Evolutionary conservation across 1,284 basidiomycete genomes (phyloP).

Genomic region (Marasmius oreades): DNA sequence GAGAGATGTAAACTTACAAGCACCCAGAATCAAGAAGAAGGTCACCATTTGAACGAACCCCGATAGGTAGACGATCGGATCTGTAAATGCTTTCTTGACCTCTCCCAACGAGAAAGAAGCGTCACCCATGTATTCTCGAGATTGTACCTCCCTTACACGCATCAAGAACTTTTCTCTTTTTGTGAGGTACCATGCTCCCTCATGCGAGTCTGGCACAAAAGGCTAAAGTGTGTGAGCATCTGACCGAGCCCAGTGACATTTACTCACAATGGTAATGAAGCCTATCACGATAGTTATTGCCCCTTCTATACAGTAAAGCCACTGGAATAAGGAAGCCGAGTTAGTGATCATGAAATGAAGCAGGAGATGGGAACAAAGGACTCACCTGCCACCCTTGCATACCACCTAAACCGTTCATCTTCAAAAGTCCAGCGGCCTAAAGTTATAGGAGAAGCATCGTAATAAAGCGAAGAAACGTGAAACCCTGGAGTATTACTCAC

Average conservation of each 20-base stretch:
- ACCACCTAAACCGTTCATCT: background rate
- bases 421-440: slow-evolving; percentile 1
- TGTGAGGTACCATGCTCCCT: slow-evolving; percentile 1
- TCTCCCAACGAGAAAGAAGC: slow-evolving; percentile 2
- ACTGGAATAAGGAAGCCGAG: background rate
- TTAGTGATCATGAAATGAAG: background rate
- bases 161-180: background rate
- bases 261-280: background rate
- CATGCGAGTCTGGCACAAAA: background rate
- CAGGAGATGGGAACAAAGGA: too few relatives aligned
- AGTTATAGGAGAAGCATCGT: background rate
- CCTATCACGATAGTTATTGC: slow-evolving; percentile 1
- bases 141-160: background rate
- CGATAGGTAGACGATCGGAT: slow-evolving; percentile 1
- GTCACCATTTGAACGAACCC: slow-evolving; percentile 1
- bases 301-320: slow-evolving; percentile 2
- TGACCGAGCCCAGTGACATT: too few relatives aligned
- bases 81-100: background rate
- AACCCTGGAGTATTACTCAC: background rate
- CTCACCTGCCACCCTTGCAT: slow-evolving; percentile 3
- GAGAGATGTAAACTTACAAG: background rate
- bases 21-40: background rate
- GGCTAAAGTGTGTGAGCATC: background rate
- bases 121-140: slow-evolving; percentile 1
- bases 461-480: background rate